Percentiles rank a stretch among this genome's conserved stretches.
Evolutionary conservation across 2,329 filamentous ascomycete genomes (phyloP).

Genomic region (Trichoderma afroharzianum): DNA sequence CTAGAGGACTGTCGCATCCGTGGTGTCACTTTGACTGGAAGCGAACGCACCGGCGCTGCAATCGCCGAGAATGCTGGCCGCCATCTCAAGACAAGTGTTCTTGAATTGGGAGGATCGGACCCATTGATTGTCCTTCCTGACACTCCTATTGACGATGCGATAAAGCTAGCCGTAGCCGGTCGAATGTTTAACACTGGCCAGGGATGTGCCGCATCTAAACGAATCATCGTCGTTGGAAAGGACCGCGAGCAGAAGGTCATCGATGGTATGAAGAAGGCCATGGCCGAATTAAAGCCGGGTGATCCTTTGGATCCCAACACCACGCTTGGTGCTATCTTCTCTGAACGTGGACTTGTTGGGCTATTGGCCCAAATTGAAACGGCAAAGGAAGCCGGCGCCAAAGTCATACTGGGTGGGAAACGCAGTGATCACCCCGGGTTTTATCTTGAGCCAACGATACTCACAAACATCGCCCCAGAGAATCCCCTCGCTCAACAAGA

Average conservation of each 20-base stretch:
- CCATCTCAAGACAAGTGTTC: neutral
- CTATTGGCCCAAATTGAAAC: neutral
- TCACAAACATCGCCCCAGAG: neutral
- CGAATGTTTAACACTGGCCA: neutral
- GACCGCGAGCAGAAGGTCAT: neutral
- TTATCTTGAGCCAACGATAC: neutral
- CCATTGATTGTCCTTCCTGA: neutral
- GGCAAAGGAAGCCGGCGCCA: neutral
- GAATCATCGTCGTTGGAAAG: neutral
- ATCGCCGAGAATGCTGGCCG: conserved; percentile 44
- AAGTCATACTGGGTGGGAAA: neutral
- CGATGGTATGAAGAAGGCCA: neutral
- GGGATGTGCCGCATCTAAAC: neutral
- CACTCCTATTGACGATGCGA: neutral
- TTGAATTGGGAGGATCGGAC: neutral
- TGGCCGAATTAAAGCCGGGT: neutral
- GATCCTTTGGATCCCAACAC: neutral
- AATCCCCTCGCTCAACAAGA: neutral
- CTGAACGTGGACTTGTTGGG: neutral
- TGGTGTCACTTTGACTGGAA: neutral
- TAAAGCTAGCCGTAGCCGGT: neutral
- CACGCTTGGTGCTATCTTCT: neutral
- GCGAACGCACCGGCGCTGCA: conserved; percentile 47
- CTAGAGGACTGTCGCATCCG: conserved; percentile 30
- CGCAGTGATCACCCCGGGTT: neutral